Percentiles rank a stretch among this genome's conserved stretches.
phyloP scores from a whole-genome alignment of 768 basidiomycete species.

The Trametes punicea region DNA sequence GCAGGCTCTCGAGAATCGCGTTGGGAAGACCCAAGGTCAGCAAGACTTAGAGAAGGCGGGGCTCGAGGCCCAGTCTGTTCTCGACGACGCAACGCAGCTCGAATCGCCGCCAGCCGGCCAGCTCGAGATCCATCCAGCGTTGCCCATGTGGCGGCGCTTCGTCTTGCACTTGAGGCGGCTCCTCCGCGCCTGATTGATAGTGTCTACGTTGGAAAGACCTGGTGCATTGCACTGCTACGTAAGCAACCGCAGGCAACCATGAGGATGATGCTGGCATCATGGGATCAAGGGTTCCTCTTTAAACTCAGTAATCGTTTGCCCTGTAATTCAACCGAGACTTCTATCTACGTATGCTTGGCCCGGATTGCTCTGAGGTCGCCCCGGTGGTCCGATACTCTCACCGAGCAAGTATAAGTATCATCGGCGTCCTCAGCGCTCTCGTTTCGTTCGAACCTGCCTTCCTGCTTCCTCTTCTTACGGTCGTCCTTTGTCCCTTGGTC shows the following conservation, averaged over 20 bases:
- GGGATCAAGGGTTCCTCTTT: no score
- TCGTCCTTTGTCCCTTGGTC: conserved; percentile 10
- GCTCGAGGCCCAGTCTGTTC: no score
- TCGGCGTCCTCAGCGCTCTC: conserved; percentile 9
- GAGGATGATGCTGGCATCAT: no score
- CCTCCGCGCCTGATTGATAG: no score
- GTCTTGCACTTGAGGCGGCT: background rate
- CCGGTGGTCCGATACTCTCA: conserved; percentile 16
- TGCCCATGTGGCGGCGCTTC: background rate
- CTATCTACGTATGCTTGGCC: no score
- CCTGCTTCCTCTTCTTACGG: conserved; percentile 16
- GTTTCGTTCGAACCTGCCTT: conserved; percentile 19
- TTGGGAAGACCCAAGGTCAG: background rate
- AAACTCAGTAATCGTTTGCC: no score
- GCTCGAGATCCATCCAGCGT: background rate
- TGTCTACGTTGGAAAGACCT: no score
- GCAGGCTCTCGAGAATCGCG: background rate
- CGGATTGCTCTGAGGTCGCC: conserved; percentile 8
- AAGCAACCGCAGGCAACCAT: no score
- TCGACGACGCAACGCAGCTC: background rate
- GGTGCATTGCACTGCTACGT: no score
- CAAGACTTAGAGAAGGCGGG: background rate
- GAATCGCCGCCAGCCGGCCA: background rate
- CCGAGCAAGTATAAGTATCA: conserved; percentile 19
- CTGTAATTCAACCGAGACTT: no score